Evolutionary conservation across 768 basidiomycete species (phyloP).

Genomic region (Suillus clintonianus): DNA sequence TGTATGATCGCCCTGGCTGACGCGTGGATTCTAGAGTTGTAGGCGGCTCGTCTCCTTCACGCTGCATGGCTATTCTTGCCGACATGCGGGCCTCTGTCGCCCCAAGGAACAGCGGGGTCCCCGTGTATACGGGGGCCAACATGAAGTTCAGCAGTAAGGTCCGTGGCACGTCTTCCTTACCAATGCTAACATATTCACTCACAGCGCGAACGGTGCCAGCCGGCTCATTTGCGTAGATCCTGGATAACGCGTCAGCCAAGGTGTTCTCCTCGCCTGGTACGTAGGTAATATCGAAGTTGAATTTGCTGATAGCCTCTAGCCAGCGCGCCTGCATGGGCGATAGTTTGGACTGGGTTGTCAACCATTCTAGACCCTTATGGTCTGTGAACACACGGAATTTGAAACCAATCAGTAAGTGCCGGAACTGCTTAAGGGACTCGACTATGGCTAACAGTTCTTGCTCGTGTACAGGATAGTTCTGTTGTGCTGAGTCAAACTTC

Average conservation of each 20-base stretch:
- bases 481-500: slow-evolving; percentile 28
- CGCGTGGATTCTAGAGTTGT: too few species aligned
- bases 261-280: slow-evolving; percentile 26
- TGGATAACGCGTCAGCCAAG: slow-evolving; percentile 30
- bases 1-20: too few species aligned
- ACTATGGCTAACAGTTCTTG: slow-evolving; percentile 37
- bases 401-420: slow-evolving; percentile 21
- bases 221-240: slow-evolving; percentile 21
- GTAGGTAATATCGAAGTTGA: slow-evolving; percentile 30
- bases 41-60: too few species aligned
- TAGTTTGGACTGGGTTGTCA: slow-evolving; percentile 24
- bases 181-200: slow-evolving; percentile 22
- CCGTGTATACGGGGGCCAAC: slow-evolving; percentile 14
- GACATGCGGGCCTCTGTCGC: not conserved
- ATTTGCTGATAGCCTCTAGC: slow-evolving; percentile 28
- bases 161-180: slow-evolving; percentile 13
- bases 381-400: slow-evolving; percentile 23
- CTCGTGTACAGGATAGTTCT: too few species aligned
- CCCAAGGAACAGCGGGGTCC: slow-evolving; percentile 12
- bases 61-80: too few species aligned
- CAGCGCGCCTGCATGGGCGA: slow-evolving; percentile 28
- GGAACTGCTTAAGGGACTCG: slow-evolving; percentile 37
- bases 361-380: too few species aligned
- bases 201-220: slow-evolving; percentile 18
- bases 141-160: slow-evolving; percentile 8